phyloP scores from a whole-genome alignment of 2,329 filamentous ascomycete genomes.

The Aureobasidium mangrovei region DNA sequence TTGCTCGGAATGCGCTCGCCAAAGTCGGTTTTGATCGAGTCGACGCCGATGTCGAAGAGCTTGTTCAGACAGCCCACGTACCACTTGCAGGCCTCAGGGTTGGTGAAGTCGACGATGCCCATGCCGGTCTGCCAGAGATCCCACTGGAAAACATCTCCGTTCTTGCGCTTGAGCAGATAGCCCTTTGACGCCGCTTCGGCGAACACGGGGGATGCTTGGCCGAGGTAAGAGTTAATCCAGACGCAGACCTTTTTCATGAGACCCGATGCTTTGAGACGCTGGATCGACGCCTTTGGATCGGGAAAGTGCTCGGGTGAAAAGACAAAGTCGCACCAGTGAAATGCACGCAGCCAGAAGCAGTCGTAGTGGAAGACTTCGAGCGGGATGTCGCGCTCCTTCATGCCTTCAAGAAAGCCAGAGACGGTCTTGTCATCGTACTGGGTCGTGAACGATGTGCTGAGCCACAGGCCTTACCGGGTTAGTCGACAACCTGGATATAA shows the following conservation, averaged over 20 bases:
- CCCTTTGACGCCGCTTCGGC: conserved; percentile 54
- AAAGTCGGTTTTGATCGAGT: conserved; percentile 69
- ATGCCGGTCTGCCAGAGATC: conserved; percentile 71
- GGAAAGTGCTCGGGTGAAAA: conserved; percentile 62
- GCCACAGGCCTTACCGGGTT: conserved; percentile 48
- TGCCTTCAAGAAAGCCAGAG: conserved; percentile 58
- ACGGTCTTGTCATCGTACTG: conserved; percentile 64
- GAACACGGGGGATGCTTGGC: conserved; percentile 60
- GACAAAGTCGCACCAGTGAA: conserved; percentile 66
- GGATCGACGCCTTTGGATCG: conserved; percentile 56
- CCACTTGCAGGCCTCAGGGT: conserved; percentile 59
- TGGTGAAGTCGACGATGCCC: conserved; percentile 66
- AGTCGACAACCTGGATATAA: neutral
- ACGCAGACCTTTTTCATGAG: conserved; percentile 57
- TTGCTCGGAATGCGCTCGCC: conserved; percentile 61
- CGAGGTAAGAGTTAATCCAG: conserved; percentile 70
- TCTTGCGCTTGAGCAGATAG: conserved; percentile 60
- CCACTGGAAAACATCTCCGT: conserved; percentile 64
- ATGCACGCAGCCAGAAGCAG: conserved; percentile 69
- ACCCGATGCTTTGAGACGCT: conserved; percentile 53
- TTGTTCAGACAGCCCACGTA: conserved; percentile 52
- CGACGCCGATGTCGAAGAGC: conserved; percentile 60
- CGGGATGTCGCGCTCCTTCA: conserved; percentile 55
- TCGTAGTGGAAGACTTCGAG: conserved; percentile 69
- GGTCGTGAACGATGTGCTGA: conserved; percentile 68